Base-by-base conservation (phyloP, 2,329 filamentous ascomycete species). In the Tympanopsis confertula region DNA sequence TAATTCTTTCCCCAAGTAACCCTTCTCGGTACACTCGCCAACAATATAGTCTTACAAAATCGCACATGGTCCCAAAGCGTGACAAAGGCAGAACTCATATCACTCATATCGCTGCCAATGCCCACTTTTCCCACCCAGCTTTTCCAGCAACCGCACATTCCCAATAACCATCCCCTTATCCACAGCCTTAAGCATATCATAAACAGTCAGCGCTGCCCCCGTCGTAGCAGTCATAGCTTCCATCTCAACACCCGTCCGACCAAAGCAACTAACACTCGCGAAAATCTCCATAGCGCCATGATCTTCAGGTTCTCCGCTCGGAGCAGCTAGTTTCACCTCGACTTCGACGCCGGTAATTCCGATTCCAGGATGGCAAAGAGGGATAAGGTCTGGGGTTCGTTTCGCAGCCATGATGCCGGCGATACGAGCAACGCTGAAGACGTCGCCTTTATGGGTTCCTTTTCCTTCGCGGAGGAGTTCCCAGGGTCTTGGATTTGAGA, bases 181-280 rank as follows among this genome's bases (percentile, higher is more conserved):
- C 15, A 79, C 74, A 2, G 71, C 72, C 54, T 81, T 81, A 41
- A 74, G 68, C 76, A 81, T 81, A 57, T 81, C 76, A 43, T 74
- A 71, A 2, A 78, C 66, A 3, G 74, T 78, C 46, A 80, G 52
- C 13, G 65, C 67, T 1, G 74, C 68, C 0, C 65, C 70, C 44
- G 65, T 64, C 0, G 70, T 71, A 1, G 70, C 68, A 0, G 67
- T 73, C 54, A 81, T 55, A 0, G 76, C 76, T 48, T 81, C 76
- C 76, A 81, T 81, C 47, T 81, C 76, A 3, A 81, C 74, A 0
- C 76, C 76, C 2, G 76, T 81, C 1, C 68, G 63, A 1, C 74
- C 76, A n/a, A 60, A 57, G 44, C 72, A 77, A 30, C 68, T 60
- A 0, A 78, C 74, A 2, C 57, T 65, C 0, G 71, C 69, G 13